Evolutionary conservation across 2,329 filamentous ascomycete genomes (phyloP).

Genomic region (Cadophora luteo-olivacea): DNA sequence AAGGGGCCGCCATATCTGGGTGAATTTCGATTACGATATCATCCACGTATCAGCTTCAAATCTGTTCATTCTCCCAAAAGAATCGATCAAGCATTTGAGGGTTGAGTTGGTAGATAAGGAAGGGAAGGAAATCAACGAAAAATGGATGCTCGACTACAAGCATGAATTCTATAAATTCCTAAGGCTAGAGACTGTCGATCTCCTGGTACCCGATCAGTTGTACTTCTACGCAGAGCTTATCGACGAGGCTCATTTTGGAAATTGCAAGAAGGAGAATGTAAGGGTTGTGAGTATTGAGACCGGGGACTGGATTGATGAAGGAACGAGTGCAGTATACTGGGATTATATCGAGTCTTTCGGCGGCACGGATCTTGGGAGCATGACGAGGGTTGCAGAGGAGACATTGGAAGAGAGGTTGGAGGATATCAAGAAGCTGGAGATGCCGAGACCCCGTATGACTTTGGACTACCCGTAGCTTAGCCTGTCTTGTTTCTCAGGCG

Average conservation of each 20-base stretch:
- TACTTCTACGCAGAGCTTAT: background rate
- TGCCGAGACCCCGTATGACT: too few species aligned
- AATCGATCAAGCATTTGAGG: background rate
- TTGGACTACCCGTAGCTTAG: too few species aligned
- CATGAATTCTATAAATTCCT: background rate
- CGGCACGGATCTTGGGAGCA: background rate
- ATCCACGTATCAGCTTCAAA: background rate
- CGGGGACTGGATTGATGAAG: background rate
- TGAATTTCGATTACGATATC: conserved; percentile 7
- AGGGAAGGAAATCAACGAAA: background rate
- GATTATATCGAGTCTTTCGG: background rate
- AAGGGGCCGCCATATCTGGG: background rate
- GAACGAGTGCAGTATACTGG: background rate
- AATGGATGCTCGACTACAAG: background rate
- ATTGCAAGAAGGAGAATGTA: background rate
- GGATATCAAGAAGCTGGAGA: too few species aligned
- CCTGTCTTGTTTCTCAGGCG: too few species aligned
- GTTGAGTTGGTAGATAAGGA: background rate
- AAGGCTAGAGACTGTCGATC: background rate
- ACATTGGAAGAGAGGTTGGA: background rate
- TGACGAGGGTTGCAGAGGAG: background rate
- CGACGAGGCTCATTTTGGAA: background rate
- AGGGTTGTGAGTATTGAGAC: background rate
- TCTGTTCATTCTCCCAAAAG: background rate
- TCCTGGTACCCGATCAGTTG: background rate